Evolutionary conservation across 2,329 filamentous ascomycete genomes (phyloP), one percentile per base, ranked within the genome.

Genomic region (Podosphaera aphanis): DNA sequence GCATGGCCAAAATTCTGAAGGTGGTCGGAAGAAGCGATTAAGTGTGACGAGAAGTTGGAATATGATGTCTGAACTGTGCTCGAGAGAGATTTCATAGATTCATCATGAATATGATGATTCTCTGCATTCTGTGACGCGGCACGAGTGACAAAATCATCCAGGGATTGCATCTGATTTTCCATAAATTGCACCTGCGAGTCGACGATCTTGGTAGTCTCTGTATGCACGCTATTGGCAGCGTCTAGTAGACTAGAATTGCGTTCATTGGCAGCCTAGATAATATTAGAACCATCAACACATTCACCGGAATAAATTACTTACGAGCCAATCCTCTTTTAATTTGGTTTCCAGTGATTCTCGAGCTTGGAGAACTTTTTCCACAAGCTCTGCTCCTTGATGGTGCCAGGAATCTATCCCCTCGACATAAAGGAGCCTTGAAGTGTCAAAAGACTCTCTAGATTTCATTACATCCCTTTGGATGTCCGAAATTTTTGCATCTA

Each of bases 101-200:
- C 60, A 1, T 69, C 62, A 51, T 92, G 82, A 21, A 71, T 69
- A 21, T 75, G 68, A 59, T 90, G 79, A 57, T 93, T 84, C 16
- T 68, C 67, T 25, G 79, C 74, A 59, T 93, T 95, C 56, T 92
- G 80, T 1, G 73, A 73, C 49, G 79, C 75, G 43, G 92, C 85
- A 27, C 82, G 77, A 27, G 78, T 71, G 35, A 95, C 84, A 55
- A 94, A 93, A 52, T 88, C 83, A 56, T 95, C 88, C 6, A 98
- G 70, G 1, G 83, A 82, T 47, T 77, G 74, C 73, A 98, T 86
- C 61, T 95, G 84, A n/a, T 69, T 71, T 49, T 82, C 79, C 57
- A 98, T 79, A 53, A 93, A 83, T 47, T 73, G 71, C 64, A 92
- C 82, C 63, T 98, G 90, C 47, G 81, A 78, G 56, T 88, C 82